A percentile compares a stretch with the other conserved stretches of the same genome.
Conservation (phyloP, 441 rosid species). For the Populus trichocarpa region DNA sequence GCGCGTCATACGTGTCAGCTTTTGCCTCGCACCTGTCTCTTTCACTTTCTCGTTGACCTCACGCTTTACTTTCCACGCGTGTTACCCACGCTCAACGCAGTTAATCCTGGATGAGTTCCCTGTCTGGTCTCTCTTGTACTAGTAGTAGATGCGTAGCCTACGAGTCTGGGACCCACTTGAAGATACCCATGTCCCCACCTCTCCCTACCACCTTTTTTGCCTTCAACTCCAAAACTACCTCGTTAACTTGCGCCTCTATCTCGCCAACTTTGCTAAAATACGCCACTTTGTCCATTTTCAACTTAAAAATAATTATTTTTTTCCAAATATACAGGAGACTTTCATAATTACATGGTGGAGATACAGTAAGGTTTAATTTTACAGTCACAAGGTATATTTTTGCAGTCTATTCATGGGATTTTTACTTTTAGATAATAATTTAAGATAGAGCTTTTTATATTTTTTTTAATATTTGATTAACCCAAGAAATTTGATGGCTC, state of each 20-base stretch:
- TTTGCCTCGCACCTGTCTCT: constrained; percentile 41
- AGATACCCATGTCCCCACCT: not conserved
- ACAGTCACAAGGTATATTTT: too few relatives aligned
- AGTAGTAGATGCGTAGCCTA: constrained; percentile 17
- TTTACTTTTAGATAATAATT: too few relatives aligned
- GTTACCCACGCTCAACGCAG: constrained; percentile 21
- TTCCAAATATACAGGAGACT: not conserved
- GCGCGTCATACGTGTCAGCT: constrained; percentile 81
- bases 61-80: constrained; percentile 31
- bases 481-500: too few relatives aligned
- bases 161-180: not conserved
- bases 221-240: not conserved
- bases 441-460: too few relatives aligned
- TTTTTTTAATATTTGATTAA: too few relatives aligned
- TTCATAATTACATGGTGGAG: too few relatives aligned
- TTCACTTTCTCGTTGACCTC: constrained; percentile 36
- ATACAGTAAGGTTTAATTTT: too few relatives aligned
- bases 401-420: too few relatives aligned
- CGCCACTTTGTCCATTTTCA: too few relatives aligned
- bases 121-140: not conserved
- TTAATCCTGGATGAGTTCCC: not conserved
- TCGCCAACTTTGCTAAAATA: too few relatives aligned
- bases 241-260: not conserved
- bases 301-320: too few relatives aligned
- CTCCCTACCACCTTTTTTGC: not conserved